Base-by-base conservation (phyloP, 75 land plant genomes). In the Cryptomeria japonica region DNA sequence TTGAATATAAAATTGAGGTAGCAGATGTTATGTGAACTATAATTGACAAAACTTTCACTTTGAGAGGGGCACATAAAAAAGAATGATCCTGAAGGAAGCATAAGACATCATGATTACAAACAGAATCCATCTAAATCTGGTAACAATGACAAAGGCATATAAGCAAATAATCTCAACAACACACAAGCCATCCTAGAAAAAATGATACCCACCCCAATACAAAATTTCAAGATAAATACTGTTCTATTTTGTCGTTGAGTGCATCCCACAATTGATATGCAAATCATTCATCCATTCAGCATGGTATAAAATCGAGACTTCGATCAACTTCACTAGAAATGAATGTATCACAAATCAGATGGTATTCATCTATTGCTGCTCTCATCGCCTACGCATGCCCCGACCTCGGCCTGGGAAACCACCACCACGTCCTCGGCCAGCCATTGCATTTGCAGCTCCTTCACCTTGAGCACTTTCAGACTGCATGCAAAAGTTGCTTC, bases 391-490 rank as follows among this genome's bases (percentile, higher is more conserved):
- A 32, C 99, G 90, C 99, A 98, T 98, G 87, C 99, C 99, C 1
- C 99, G 91, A 28, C 99, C 99, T 77, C 97, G 92, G 22, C 97
- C 97, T 34, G 92, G 92, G 80, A 92, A 90, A 39, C 92, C 95
- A 32, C 94, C 94, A 44, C 99, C 97, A 2, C 99, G 95, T 38
- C 99, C 94, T 72, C 97, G 91, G 37, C 98, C 95, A 86, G 91
- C 98, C 97, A 97, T 97, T 86, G 96, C 99, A 92, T 94, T 88
- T 78, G 97, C 97, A 39, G 98, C 98, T 80, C 94, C 98, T 79
- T 98, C 98, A 28, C 98, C 99, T 91, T 98, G 99, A 12, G 99
- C 99, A 92, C 96, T 95, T 91, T 98, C 99, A 13, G 99, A 96
- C 99, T 97, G 90, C 55, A 91, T 28, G n/a, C 51, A 82, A n/a